Evolutionary conservation across 2,329 filamentous ascomycete genomes (phyloP).

Genomic region (Pseudogymnoascus pannorum): DNA sequence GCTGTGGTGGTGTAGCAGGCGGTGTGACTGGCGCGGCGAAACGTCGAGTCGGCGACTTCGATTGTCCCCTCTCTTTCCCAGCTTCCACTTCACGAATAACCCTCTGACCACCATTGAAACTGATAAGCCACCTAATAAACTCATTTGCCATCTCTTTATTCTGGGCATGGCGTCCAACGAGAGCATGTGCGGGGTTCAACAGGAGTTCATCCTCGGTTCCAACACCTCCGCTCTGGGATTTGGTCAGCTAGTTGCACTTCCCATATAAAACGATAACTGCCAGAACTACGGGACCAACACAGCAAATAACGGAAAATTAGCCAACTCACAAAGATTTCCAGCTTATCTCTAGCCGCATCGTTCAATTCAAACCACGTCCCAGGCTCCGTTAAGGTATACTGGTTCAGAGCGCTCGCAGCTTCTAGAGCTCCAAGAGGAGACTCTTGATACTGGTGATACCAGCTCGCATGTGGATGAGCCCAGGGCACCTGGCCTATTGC

Average conservation of each 20-base stretch:
- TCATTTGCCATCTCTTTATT: conserved; percentile 29
- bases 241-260: conserved; percentile 11
- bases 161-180: conserved; percentile 31
- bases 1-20: neutral
- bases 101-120: conserved; percentile 30
- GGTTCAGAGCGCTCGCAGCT: conserved; percentile 34
- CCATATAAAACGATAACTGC: neutral
- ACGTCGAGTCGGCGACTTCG: neutral
- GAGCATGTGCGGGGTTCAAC: conserved; percentile 37
- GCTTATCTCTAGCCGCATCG: conserved; percentile 27
- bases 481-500: conserved; percentile 41
- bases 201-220: conserved; percentile 33
- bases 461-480: conserved; percentile 37
- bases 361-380: conserved; percentile 38
- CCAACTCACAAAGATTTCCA: conserved; percentile 29
- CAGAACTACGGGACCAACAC: neutral
- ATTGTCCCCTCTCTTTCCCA: neutral
- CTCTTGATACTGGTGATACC: conserved; percentile 41
- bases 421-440: conserved; percentile 40
- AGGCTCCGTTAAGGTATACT: conserved; percentile 41
- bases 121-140: conserved; percentile 36
- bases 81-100: conserved; percentile 31
- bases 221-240: conserved; percentile 26
- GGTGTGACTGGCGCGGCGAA: neutral
- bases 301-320: neutral